phyloP scores from a whole-genome alignment of 371 early-diverging fungal species.

The Circinella minor region DNA sequence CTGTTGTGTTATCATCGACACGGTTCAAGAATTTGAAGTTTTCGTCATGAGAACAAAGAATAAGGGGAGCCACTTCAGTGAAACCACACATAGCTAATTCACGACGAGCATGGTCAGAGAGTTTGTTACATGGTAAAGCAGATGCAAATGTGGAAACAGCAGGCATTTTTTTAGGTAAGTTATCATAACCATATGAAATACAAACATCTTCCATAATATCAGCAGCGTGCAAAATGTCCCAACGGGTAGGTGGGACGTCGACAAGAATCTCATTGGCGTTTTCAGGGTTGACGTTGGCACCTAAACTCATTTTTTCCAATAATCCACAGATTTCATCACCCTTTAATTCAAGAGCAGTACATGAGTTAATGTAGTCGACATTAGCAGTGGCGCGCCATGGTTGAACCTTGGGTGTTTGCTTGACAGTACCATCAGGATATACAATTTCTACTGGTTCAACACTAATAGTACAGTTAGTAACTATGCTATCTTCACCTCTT shows the following conservation, averaged over 20 bases:
- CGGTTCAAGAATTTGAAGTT: slow-evolving; percentile 90
- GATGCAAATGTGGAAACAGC: slow-evolving; percentile 86
- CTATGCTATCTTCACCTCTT: too few relatives aligned
- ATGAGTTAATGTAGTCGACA: slow-evolving; percentile 86
- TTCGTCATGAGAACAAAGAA: slow-evolving; percentile 97
- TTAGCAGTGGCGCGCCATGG: slow-evolving; percentile 74
- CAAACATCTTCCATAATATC: slow-evolving; percentile 99
- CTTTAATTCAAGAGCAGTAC: slow-evolving; percentile 76
- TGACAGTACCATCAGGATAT: slow-evolving; percentile 80
- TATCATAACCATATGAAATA: slow-evolving; percentile 99
- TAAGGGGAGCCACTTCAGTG: slow-evolving; percentile 96
- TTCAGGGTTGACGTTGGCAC: slow-evolving; percentile 62
- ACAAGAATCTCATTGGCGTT: slow-evolving; percentile 75
- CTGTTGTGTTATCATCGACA: slow-evolving; percentile 76
- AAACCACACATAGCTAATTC: slow-evolving; percentile 95
- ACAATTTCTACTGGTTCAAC: slow-evolving; percentile 92
- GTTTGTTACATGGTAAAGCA: slow-evolving; percentile 94
- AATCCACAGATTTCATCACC: slow-evolving; percentile 80
- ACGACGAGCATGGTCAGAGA: slow-evolving; percentile 87
- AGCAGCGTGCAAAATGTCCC: slow-evolving; percentile 97
- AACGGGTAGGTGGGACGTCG: slow-evolving; percentile 90
- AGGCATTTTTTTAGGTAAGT: slow-evolving; percentile 85
- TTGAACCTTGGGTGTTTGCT: slow-evolving; percentile 74
- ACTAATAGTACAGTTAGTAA: slow-evolving; percentile 32
- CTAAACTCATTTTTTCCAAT: slow-evolving; percentile 88